Conservation (phyloP, 2,329 filamentous ascomycete species). For the Botrytis fabae region DNA sequence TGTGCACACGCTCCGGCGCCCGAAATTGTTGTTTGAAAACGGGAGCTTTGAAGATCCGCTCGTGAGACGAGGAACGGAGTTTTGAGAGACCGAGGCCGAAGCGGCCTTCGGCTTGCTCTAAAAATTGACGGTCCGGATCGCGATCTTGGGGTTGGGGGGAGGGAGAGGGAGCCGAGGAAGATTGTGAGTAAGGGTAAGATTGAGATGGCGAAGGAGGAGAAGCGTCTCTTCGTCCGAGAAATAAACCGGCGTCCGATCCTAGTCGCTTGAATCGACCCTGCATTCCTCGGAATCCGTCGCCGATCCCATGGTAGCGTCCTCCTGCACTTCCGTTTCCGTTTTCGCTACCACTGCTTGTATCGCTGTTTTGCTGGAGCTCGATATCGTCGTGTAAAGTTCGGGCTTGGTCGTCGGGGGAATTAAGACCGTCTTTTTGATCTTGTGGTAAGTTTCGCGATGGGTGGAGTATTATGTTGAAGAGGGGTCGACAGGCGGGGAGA, state of each 20-base stretch:
- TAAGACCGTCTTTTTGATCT: neutral
- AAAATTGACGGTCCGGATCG: neutral
- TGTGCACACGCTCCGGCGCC: neutral
- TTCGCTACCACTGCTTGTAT: neutral
- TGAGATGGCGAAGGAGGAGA: neutral
- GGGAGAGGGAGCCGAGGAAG: neutral
- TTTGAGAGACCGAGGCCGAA: neutral
- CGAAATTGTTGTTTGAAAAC: neutral
- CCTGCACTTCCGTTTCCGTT: neutral
- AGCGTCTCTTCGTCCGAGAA: neutral
- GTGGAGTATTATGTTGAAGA: slow-evolving; percentile 19
- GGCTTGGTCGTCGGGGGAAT: neutral
- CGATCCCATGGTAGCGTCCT: neutral
- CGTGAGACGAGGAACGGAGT: neutral
- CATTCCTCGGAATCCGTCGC: slow-evolving; percentile 6
- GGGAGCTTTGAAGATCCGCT: neutral
- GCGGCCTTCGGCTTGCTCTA: neutral
- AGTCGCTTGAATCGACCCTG: slow-evolving; percentile 13
- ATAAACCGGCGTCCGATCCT: neutral
- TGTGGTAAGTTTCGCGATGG: slow-evolving; percentile 1
- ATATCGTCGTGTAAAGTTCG: neutral
- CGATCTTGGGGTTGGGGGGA: neutral
- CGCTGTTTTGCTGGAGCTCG: slow-evolving; percentile 6
- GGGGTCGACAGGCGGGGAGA: slow-evolving; percentile 22
- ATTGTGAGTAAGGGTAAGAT: neutral